phyloP scores from a whole-genome alignment of 2,329 filamentous ascomycete genomes.

The Epichloe festucae region DNA sequence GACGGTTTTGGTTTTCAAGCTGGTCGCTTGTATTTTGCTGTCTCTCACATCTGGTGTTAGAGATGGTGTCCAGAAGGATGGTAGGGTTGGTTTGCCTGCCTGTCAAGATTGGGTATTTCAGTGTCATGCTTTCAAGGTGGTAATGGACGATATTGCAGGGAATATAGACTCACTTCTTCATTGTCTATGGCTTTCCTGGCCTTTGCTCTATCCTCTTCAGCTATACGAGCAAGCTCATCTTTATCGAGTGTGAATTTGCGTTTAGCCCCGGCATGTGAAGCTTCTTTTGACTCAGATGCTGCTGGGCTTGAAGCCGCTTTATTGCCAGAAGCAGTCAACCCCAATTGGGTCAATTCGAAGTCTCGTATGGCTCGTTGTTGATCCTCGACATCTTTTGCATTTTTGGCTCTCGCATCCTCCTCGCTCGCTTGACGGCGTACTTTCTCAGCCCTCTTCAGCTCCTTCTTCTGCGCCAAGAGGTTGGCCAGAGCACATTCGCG shows the following conservation, averaged over 20 bases:
- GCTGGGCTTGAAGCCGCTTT: conserved; percentile 15
- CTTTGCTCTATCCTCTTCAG: conserved; percentile 54
- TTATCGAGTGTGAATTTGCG: conserved; percentile 66
- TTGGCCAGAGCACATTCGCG: conserved; percentile 87
- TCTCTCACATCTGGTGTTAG: conserved; percentile 49
- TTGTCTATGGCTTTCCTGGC: conserved; percentile 57
- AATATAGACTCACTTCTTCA: conserved; percentile 44
- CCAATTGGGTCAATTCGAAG: conserved; percentile 77
- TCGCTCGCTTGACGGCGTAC: conserved; percentile 46
- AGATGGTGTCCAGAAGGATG: conserved; percentile 88
- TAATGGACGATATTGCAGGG: background rate
- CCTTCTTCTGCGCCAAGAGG: conserved; percentile 80
- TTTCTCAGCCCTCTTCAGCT: conserved; percentile 71
- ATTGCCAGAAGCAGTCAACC: conserved; percentile 34
- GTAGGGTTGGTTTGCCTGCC: conserved; percentile 53
- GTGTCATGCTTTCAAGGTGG: background rate
- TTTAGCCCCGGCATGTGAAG: conserved; percentile 30
- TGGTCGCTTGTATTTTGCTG: conserved; percentile 38
- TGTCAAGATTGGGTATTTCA: conserved; percentile 29
- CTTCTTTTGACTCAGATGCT: background rate
- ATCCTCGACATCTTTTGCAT: conserved; percentile 54
- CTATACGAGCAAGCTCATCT: conserved; percentile 59
- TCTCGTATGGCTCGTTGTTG: conserved; percentile 58
- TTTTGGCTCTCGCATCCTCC: conserved; percentile 48
- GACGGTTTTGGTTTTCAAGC: conserved; percentile 50